Percentiles rank a stretch among this genome's conserved stretches.
Conservation (phyloP, 2,329 filamentous ascomycete species). For the Penicillium crustosum region DNA sequence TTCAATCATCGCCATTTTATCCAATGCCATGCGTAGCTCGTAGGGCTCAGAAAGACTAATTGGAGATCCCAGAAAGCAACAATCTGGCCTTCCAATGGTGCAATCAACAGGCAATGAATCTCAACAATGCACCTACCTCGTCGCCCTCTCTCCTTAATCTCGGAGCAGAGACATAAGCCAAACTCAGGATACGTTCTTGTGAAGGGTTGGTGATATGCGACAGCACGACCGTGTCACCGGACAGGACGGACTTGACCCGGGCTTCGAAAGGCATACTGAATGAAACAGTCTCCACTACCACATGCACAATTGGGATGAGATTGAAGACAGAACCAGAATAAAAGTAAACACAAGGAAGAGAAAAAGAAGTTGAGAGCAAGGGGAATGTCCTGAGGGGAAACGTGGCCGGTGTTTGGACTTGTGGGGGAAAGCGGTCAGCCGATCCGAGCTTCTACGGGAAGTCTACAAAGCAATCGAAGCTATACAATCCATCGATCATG, state of each 20-base stretch:
- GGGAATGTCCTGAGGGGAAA: constrained; percentile 29
- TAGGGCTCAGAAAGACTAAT: neutral
- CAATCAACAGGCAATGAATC: neutral
- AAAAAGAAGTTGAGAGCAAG: constrained; percentile 16
- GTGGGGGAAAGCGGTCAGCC: constrained; percentile 33
- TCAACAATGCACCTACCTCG: constrained; percentile 55
- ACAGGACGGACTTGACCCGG: constrained; percentile 90
- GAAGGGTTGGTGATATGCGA: constrained; percentile 76
- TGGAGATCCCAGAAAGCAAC: neutral
- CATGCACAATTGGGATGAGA: constrained; percentile 11
- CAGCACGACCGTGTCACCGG: constrained; percentile 87
- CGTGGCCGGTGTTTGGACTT: constrained; percentile 32
- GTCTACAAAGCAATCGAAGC: neutral
- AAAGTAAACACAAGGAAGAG: constrained; percentile 11
- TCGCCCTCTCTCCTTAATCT: constrained; percentile 85
- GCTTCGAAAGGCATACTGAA: constrained; percentile 51
- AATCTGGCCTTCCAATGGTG: neutral
- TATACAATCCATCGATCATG: constrained; percentile 1
- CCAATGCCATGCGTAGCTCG: neutral
- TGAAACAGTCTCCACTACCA: constrained; percentile 14
- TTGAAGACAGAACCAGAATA: constrained; percentile 12
- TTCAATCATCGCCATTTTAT: neutral
- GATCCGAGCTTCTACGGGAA: constrained; percentile 9
- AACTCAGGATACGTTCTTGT: constrained; percentile 80
- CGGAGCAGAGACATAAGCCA: constrained; percentile 90